Evolutionary conservation across 23 red algal species (phyloP), one percentile per base, ranked within the genome.

Genomic region (Chondrus crispus): DNA sequence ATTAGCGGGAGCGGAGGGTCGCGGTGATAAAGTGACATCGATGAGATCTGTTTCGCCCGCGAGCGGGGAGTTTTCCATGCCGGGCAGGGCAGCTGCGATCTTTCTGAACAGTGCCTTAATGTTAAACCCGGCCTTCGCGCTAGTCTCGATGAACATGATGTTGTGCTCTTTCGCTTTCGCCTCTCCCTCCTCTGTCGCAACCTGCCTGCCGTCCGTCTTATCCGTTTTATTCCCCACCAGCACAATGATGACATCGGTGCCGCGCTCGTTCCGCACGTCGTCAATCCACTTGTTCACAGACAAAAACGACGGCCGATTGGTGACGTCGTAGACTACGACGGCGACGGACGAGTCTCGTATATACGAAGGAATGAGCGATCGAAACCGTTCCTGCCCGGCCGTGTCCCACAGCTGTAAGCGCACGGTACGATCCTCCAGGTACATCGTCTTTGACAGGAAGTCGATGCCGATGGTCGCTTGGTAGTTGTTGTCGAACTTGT

Each of bases 401-500:
- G 97, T 99, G 82, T 99, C 97, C 97, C 97, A 99, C 24, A 99
- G 84, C 85, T 99, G 97, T 10, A 99, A 75, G 49, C 97, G 94
- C 62, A 99, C 97, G 16, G 97, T 99, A 47, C 97, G 89, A 90
- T 98, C 97, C 80, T 98, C 97, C 68, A 98, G 75, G 46, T 98
- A 98, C 97, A 98, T 98, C 16, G 97, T 98, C 78, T 98, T 98
- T 28, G 93, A 96, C 28, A 98, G 82, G 47, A 98, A 98, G 57
- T 98, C 97, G 45, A 98, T 98, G 35, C 97, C 97, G 73, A 98
- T 98, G 37, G 97, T 98, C 48, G 97, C 97, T 85, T 98, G 97
- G 75, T 98, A 98, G 82, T 94, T 98, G 87, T 93, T 94, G 58
- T 98, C 97, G 76, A 98, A 98, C 94, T 98, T 98, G 93, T 98